Conservation (phyloP, 2,329 filamentous ascomycete species). For the Colletotrichum magnum region DNA sequence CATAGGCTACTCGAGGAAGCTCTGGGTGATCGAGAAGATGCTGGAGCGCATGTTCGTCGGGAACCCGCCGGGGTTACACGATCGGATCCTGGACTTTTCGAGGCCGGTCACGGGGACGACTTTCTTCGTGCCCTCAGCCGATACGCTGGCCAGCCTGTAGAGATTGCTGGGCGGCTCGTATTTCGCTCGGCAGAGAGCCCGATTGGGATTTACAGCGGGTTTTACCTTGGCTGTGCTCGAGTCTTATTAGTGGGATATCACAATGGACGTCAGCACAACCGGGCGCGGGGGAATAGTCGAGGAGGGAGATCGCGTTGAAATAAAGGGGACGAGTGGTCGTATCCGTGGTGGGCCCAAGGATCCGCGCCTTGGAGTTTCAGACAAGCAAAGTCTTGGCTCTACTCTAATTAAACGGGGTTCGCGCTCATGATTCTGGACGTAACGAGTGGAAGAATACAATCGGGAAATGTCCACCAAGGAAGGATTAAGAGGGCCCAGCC, state of each 20-base stretch:
- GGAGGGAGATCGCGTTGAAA: neutral
- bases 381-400: neutral
- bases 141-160: slow-evolving; percentile 47
- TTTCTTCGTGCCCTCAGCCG: slow-evolving; percentile 66
- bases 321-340: neutral
- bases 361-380: slow-evolving; percentile 13
- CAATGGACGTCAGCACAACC: neutral
- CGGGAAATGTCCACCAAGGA: neutral
- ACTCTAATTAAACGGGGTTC: neutral
- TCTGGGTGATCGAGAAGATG: slow-evolving; percentile 73
- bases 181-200: neutral
- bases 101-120: slow-evolving; percentile 64
- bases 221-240: neutral
- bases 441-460: slow-evolving; percentile 12
- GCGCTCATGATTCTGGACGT: neutral
- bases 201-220: neutral
- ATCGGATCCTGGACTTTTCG: slow-evolving; percentile 69
- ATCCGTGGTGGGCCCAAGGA: neutral
- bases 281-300: neutral
- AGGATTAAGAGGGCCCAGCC: neutral
- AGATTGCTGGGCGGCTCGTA: too few relatives aligned
- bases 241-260: slow-evolving; percentile 14
- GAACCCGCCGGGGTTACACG: slow-evolving; percentile 66
- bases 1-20: slow-evolving; percentile 65
- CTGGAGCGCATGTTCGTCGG: slow-evolving; percentile 71